These are phyloP conservation scores for Delphinella strobiligena DNA, from an alignment of 2,329 filamentous ascomycete species.

Conservation along the genomic window DNA sequence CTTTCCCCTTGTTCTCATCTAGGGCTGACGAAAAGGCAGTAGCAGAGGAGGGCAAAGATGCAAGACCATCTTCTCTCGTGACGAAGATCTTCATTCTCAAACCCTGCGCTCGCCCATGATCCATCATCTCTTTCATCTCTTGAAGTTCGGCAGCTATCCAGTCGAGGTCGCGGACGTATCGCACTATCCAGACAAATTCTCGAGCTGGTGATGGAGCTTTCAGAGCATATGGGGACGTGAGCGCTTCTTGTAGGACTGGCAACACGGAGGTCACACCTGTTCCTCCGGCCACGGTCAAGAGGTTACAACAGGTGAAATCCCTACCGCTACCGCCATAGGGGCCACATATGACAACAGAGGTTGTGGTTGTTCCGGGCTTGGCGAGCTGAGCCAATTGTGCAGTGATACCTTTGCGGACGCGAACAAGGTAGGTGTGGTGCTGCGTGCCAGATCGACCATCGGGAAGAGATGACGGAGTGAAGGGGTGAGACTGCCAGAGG, in stretches of 20 bases:
- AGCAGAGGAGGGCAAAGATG: background rate
- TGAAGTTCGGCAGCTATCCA: constrained; percentile 8
- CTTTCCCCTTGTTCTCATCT: background rate
- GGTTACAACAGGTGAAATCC: constrained; percentile 1
- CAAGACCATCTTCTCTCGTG: constrained; percentile 4
- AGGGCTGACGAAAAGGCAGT: background rate
- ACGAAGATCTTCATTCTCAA: constrained; percentile 9
- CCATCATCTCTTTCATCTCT: constrained; percentile 4
- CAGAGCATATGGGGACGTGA: background rate
- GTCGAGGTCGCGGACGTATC: constrained; percentile 6
- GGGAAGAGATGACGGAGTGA: constrained; percentile 49
- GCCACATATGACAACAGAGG: constrained; percentile 49
- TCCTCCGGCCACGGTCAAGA: constrained; percentile 11
- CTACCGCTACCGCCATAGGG: constrained; percentile 41
- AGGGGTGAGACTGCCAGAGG: constrained; percentile 63
- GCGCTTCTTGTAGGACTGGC: constrained; percentile 52
- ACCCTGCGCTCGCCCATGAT: background rate
- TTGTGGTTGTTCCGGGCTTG: constrained; percentile 33
- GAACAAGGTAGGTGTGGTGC: constrained; percentile 24
- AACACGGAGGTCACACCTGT: constrained; percentile 62
- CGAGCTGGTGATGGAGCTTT: constrained; percentile 2
- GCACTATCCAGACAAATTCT: constrained; percentile 9
- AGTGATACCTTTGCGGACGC: constrained; percentile 42
- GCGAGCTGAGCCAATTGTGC: constrained; percentile 38
- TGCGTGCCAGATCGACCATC: constrained; percentile 17